phyloP scores from a whole-genome alignment of 2,329 filamentous ascomycete species.

The Endothia cerciana region DNA sequence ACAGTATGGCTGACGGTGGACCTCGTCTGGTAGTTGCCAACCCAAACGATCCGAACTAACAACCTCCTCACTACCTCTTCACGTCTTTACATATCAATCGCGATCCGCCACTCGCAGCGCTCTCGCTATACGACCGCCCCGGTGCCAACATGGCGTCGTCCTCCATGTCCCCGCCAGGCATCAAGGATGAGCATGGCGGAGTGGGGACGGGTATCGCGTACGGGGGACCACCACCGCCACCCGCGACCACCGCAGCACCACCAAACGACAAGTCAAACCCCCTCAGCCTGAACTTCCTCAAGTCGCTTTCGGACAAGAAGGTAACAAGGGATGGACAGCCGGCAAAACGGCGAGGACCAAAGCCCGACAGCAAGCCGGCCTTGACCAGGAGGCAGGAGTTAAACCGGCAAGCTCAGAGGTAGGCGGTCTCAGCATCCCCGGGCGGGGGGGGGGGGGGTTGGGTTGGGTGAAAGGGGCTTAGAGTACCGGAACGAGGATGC shows the following conservation, averaged over 20 bases:
- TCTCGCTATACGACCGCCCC: background rate
- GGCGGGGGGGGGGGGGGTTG: too few species aligned
- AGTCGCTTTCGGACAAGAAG: slow-evolving; percentile 72
- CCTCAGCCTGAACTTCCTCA: slow-evolving; percentile 66
- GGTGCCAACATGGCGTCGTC: slow-evolving; percentile 19
- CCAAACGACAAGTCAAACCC: slow-evolving; percentile 36
- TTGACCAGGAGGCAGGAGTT: slow-evolving; percentile 90
- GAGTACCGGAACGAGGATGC: background rate
- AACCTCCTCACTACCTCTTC: slow-evolving; percentile 11
- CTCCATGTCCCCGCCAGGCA: slow-evolving; percentile 23
- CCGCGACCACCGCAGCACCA: background rate
- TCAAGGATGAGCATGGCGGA: slow-evolving; percentile 24
- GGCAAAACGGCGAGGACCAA: slow-evolving; percentile 88
- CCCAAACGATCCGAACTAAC: slow-evolving; percentile 7
- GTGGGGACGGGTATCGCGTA: slow-evolving; percentile 27
- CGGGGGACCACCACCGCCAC: slow-evolving; percentile 2
- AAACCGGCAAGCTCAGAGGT: slow-evolving; percentile 95
- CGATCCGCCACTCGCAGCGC: background rate
- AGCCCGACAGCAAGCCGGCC: slow-evolving; percentile 94
- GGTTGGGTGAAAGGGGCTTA: too few species aligned
- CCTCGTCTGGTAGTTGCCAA: slow-evolving; percentile 19
- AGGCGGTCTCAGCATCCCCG: slow-evolving; percentile 35
- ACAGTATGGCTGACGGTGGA: slow-evolving; percentile 25
- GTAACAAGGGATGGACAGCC: slow-evolving; percentile 83
- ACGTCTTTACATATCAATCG: slow-evolving; percentile 1